Conservation (phyloP, 352 stramenopile species). For the Pythium biforme region DNA sequence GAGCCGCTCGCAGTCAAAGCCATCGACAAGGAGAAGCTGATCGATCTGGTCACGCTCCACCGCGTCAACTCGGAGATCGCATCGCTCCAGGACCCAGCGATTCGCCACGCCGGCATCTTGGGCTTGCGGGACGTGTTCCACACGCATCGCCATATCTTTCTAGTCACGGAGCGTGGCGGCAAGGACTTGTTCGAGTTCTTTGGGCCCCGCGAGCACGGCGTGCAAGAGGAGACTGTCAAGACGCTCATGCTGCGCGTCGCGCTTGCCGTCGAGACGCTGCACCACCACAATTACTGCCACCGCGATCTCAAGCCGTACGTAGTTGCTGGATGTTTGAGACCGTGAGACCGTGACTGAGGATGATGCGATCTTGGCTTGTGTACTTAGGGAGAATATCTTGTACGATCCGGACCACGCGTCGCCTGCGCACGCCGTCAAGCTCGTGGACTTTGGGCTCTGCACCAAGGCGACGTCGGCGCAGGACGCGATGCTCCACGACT, state of each 20-base stretch:
- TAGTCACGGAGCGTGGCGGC: conserved; percentile 79
- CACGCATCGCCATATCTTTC: conserved; percentile 71
- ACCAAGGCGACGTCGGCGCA: conserved; percentile 40
- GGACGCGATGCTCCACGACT: conserved; percentile 52
- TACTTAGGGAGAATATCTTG: conserved; percentile 66
- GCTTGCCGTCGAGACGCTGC: conserved; percentile 53
- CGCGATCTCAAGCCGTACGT: conserved; percentile 75
- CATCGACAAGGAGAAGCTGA: conserved; percentile 84
- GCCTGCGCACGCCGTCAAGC: conserved; percentile 44
- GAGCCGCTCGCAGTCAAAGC: conserved; percentile 69
- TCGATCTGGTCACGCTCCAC: conserved; percentile 65
- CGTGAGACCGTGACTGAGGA: too few species aligned
- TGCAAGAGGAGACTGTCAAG: conserved; percentile 44
- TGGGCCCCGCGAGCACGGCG: conserved; percentile 41
- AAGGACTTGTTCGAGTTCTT: conserved; percentile 88
- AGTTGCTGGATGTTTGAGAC: neutral
- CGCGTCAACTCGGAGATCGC: conserved; percentile 81
- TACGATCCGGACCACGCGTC: conserved; percentile 35
- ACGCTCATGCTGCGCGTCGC: conserved; percentile 45
- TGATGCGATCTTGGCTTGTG: neutral
- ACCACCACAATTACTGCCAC: conserved; percentile 73
- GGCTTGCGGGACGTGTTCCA: conserved; percentile 75
- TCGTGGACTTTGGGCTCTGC: conserved; percentile 84
- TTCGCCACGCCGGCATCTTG: conserved; percentile 69
- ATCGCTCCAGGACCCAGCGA: conserved; percentile 55